These are phyloP conservation scores for Mesostigma viride DNA, from an alignment of 139 green algal genomes.

Conservation along the genomic window DNA sequence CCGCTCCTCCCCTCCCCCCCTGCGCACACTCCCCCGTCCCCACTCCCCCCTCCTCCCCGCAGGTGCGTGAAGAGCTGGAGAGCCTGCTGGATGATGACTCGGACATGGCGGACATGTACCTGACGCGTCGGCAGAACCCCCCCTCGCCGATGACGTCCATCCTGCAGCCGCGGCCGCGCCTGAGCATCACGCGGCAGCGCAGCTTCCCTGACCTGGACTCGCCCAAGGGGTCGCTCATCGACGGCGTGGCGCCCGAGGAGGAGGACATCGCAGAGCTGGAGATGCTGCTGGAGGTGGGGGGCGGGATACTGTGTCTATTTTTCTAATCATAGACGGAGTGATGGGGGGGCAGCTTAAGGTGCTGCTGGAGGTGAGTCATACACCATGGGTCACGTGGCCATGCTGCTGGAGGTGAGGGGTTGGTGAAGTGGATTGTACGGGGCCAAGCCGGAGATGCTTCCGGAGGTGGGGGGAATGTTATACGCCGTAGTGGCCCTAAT, in stretches of 20 bases:
- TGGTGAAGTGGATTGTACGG: too few relatives aligned
- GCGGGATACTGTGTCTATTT: too few relatives aligned
- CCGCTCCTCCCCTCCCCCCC: neutral
- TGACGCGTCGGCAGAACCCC: conserved; percentile 4
- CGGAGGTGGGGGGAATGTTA: too few relatives aligned
- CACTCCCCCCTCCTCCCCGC: neutral
- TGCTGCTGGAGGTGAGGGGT: too few relatives aligned
- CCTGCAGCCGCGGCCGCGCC: neutral
- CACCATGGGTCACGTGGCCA: too few relatives aligned
- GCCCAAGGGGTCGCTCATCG: too few relatives aligned
- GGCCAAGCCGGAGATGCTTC: too few relatives aligned
- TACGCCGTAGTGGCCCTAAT: too few relatives aligned
- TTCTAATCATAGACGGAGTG: too few relatives aligned
- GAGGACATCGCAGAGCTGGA: conserved; percentile 36
- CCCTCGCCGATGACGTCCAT: neutral
- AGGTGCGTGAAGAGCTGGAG: conserved; percentile 25
- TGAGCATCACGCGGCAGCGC: neutral
- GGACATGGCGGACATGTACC: conserved; percentile 24
- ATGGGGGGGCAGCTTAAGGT: too few relatives aligned
- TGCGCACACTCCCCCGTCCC: neutral
- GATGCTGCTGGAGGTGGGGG: conserved; percentile 36
- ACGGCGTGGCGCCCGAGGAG: too few relatives aligned
- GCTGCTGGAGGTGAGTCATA: too few relatives aligned
- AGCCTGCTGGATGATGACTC: conserved; percentile 19
- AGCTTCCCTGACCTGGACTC: neutral